Percentiles rank a stretch among this genome's conserved stretches.
These are phyloP conservation scores for Erysimum cheiranthoides DNA, from an alignment of 345 rosid species.

Conservation along the genomic window DNA sequence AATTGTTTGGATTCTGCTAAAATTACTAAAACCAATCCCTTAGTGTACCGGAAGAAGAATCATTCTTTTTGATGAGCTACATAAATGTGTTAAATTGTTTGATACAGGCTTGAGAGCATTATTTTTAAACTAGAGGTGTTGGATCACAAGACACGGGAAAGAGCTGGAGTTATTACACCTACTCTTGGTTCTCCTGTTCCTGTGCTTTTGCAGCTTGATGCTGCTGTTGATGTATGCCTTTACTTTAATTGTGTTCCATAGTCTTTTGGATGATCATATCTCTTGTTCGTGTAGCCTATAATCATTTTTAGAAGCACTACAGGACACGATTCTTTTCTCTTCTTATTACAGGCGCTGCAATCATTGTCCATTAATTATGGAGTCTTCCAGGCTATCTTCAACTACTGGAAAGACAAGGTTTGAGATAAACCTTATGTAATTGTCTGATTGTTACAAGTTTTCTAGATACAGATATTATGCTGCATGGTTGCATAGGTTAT, in stretches of 20 bases:
- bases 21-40: constrained; percentile 11
- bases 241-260: constrained; percentile 32
- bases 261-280: constrained; percentile 20
- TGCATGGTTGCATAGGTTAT: constrained; percentile 19
- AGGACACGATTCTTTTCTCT: constrained; percentile 9
- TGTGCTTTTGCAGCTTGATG: constrained; percentile 82
- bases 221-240: constrained; percentile 75
- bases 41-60: neutral
- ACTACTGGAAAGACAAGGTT: constrained; percentile 97
- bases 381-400: constrained; percentile 73
- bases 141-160: constrained; percentile 97
- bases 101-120: constrained; percentile 76
- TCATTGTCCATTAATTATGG: constrained; percentile 65
- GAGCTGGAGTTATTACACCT: constrained; percentile 89
- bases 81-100: constrained; percentile 4
- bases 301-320: neutral
- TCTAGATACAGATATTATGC: neutral
- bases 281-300: constrained; percentile 5
- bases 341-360: constrained; percentile 71
- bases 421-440: constrained; percentile 14
- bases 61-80: neutral
- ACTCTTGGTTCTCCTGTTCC: constrained; percentile 87
- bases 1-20: constrained; percentile 15
- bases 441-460: constrained; percentile 20
- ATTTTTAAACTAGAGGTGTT: constrained; percentile 90